These are phyloP conservation scores for Syncephalis plumigaleata DNA, from an alignment of 371 early-diverging fungal genomes.

Conservation along the genomic window DNA sequence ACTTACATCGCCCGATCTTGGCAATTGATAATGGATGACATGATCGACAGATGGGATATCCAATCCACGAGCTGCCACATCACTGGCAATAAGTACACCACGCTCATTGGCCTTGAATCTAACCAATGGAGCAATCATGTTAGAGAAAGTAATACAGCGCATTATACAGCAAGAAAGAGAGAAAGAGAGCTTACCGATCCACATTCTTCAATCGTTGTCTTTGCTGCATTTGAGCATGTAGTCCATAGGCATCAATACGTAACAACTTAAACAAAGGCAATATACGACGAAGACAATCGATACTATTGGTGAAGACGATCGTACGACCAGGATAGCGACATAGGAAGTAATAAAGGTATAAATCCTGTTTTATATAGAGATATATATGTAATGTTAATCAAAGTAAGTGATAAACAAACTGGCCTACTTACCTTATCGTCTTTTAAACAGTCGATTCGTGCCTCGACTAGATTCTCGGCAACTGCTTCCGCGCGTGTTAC, in stretches of 20 bases:
- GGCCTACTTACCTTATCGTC: slow-evolving; percentile 38
- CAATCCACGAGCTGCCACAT: slow-evolving; percentile 83
- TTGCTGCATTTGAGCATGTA: slow-evolving; percentile 94
- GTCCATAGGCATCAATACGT: slow-evolving; percentile 38
- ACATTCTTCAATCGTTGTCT: slow-evolving; percentile 81
- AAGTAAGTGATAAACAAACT: neutral
- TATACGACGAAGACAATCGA: slow-evolving; percentile 75
- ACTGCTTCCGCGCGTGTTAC: slow-evolving; percentile 41
- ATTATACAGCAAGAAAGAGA: too few species aligned
- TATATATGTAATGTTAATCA: too few species aligned
- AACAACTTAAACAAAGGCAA: slow-evolving; percentile 63
- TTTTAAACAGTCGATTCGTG: slow-evolving; percentile 63
- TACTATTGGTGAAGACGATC: slow-evolving; percentile 87
- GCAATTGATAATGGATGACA: slow-evolving; percentile 80
- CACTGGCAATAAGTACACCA: slow-evolving; percentile 70
- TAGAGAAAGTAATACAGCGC: too few species aligned
- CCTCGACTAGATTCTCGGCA: slow-evolving; percentile 52
- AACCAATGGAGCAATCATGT: slow-evolving; percentile 1
- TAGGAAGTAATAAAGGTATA: slow-evolving; percentile 72
- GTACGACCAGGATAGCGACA: slow-evolving; percentile 77
- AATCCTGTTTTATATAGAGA: slow-evolving; percentile 30
- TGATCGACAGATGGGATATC: slow-evolving; percentile 72
- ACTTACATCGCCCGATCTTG: slow-evolving; percentile 49
- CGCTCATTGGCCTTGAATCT: slow-evolving; percentile 47
- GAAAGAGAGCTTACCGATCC: slow-evolving; percentile 20